A percentile compares a stretch with the other conserved stretches of the same genome.
Conservation (phyloP, 176 grass and related monocot genomes). For the Phyllostachys edulis region DNA sequence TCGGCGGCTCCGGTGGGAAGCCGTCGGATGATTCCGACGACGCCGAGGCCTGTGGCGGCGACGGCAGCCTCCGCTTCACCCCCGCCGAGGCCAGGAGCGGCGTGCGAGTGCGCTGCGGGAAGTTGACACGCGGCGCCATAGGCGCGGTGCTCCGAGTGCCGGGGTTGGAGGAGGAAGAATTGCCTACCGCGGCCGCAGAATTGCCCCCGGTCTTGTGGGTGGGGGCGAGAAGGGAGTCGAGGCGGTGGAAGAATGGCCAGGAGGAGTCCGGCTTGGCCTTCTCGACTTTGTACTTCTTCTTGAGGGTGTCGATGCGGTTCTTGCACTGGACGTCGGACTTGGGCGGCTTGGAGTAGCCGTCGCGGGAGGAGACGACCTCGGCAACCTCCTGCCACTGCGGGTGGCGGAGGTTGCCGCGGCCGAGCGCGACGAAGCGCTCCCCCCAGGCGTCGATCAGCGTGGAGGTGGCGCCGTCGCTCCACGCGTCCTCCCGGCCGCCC, state of each 20-base stretch:
- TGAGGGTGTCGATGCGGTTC: conserved; percentile 97
- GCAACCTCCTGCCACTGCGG: conserved; percentile 99
- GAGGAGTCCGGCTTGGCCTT: conserved; percentile 44
- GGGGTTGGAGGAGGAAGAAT: conserved; percentile 5
- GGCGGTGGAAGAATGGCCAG: no score
- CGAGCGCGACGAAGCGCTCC: conserved; percentile 83
- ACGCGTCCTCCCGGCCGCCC: conserved; percentile 85
- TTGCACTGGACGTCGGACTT: conserved; percentile 95
- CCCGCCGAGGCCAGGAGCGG: conserved; percentile 19
- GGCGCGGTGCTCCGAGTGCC: conserved; percentile 25
- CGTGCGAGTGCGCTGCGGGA: conserved; percentile 72
- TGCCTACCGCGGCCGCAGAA: neutral
- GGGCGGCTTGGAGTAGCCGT: conserved; percentile 66
- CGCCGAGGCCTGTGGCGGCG: conserved; percentile 38
- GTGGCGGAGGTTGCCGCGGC: conserved; percentile 84
- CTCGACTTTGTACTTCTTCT: conserved; percentile 99
- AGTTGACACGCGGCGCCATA: conserved; percentile 48
- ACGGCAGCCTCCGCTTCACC: conserved; percentile 45
- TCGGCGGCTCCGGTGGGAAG: conserved; percentile 61
- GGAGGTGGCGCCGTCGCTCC: conserved; percentile 94
- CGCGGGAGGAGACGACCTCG: conserved; percentile 83
- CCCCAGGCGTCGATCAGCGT: conserved; percentile 98
- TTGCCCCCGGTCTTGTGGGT: conserved; percentile 21
- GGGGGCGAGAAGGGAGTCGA: no score
- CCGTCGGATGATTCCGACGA: conserved; percentile 86